A percentile compares a stretch with the other conserved stretches of the same genome.
Conservation (phyloP, 495 filamentous ascomycete genomes). For the Pyronema domesticum region DNA sequence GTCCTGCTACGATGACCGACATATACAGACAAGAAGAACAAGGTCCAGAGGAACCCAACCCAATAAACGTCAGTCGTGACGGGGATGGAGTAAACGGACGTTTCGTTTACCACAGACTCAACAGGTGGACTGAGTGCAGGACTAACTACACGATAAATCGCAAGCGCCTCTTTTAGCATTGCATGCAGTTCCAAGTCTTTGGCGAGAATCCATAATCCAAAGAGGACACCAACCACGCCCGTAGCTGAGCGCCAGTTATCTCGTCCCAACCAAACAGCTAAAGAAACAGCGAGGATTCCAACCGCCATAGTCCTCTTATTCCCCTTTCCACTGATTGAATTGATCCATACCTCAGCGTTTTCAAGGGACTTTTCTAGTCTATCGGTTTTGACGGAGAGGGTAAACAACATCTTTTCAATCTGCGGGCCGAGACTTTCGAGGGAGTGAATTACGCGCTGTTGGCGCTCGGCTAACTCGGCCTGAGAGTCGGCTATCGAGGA, state of each 20-base stretch:
- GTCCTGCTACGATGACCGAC: too few species aligned
- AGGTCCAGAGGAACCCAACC: too few species aligned
- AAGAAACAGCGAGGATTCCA: neutral
- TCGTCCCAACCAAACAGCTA: neutral
- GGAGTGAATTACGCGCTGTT: neutral
- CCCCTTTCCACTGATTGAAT: neutral
- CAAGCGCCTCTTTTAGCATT: too few species aligned
- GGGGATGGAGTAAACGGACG: too few species aligned
- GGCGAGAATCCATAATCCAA: neutral
- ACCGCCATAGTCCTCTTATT: neutral
- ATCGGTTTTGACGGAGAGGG: neutral
- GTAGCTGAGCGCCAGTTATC: neutral
- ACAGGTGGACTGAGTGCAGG: too few species aligned
- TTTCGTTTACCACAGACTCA: too few species aligned
- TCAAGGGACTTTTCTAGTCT: constrained; percentile 1
- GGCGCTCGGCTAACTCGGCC: neutral
- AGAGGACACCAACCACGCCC: neutral
- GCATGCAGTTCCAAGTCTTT: too few species aligned
- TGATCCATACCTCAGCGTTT: neutral
- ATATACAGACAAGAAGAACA: too few species aligned
- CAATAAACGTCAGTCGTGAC: too few species aligned
- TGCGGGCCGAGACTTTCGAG: neutral
- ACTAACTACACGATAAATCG: too few species aligned
- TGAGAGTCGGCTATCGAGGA: neutral
- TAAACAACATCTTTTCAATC: neutral